Base-by-base conservation (phyloP, 306 rosid genomes). In the Dalbergia oliveri region DNA sequence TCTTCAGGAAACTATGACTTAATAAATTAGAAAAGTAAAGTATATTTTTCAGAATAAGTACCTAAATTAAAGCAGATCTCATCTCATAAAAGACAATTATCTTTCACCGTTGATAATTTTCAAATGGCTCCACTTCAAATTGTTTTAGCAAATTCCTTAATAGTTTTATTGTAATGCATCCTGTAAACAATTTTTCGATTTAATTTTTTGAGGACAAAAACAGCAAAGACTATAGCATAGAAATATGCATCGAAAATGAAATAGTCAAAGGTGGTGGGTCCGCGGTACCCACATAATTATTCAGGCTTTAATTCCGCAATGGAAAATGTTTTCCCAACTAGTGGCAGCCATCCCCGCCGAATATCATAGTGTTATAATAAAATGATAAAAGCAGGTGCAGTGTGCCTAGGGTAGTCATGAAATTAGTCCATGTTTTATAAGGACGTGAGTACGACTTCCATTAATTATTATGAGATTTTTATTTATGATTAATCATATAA, bases 251-350 rank as follows among this genome's bases (percentile, higher is more conserved):
- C 11, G 67, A 62, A 13, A 31, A 11, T 49, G 54, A 13, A 5
- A 43, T 34, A 71, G 89, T 86, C 85, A 85, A 85, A 81, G 71
- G 59, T 56, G 66, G 72, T 75, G 34, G 86, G 84, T 54, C 83
- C 77, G 21, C 34, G 26, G 14, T 1, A 73, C 67, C 73, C 81
- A 23, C 56, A 73, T 69, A 31, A 69, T 78, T 26, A 78, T 67
- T 82, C 45, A 66, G 19, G 4, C 79, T 62, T 75, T 56, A 82
- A 72, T 74, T 77, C 15, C 23, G 67, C n/a, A 18, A 77, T 77
- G 31, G 58, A 70, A 62, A 43, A 50, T 80, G 76, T 79, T 69
- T 76, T 66, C 26, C 41, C 45, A 49, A 50, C 56, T 11, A 39
- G 73, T 79, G 74, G 80, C 14, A 50, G 51, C 64, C 66, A 66